Conservation (phyloP, 2,329 filamentous ascomycete genomes). For the Alternaria panax region DNA sequence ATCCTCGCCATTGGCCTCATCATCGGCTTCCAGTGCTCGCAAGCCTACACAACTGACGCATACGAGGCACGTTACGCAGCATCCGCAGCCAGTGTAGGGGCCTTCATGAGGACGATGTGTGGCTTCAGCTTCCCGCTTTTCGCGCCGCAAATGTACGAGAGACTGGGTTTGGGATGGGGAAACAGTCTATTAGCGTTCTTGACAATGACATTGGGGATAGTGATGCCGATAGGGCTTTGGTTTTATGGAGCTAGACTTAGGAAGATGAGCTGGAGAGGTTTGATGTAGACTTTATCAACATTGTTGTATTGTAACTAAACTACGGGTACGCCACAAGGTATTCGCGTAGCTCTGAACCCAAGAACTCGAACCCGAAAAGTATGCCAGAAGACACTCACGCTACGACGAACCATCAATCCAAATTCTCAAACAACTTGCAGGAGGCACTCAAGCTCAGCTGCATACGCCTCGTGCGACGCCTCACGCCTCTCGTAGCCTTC, state of each 20-base stretch:
- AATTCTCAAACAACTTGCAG: neutral
- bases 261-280: conserved; percentile 29
- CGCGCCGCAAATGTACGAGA: conserved; percentile 64
- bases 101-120: conserved; percentile 62
- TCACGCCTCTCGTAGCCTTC: neutral
- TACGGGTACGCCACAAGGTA: neutral
- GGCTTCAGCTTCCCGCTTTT: conserved; percentile 66
- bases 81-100: conserved; percentile 66
- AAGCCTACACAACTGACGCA: conserved; percentile 70
- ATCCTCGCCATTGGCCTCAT: conserved; percentile 59
- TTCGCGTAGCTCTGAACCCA: neutral
- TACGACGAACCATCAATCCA: neutral
- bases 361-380: neutral
- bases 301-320: neutral
- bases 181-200: conserved; percentile 63
- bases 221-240: conserved; percentile 57
- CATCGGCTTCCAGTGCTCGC: conserved; percentile 64
- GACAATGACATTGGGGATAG: conserved; percentile 56
- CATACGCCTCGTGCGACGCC: neutral
- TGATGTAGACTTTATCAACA: neutral
- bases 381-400: neutral
- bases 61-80: conserved; percentile 58
- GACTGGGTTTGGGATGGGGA: conserved; percentile 66
- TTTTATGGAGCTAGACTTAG: conserved; percentile 50
- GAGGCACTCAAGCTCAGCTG: neutral